Evolutionary conservation across 129 eudicot genomes (phyloP).

Genomic region (Deinandra increscens): DNA sequence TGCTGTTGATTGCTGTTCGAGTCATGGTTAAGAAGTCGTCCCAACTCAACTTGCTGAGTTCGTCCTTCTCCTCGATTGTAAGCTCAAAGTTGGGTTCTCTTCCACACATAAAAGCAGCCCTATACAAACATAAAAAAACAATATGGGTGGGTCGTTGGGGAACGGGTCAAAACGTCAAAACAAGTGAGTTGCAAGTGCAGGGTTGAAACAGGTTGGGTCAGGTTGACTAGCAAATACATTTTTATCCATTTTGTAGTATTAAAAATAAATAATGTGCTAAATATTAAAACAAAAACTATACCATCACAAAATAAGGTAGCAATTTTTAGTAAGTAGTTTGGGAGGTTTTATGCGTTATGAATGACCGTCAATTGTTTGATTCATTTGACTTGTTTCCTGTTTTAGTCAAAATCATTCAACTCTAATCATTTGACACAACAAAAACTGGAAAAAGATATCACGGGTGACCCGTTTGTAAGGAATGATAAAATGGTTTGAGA

Average conservation of each 20-base stretch:
- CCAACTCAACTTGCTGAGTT: constrained; percentile 76
- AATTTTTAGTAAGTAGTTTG: no score
- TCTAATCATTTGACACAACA: not conserved
- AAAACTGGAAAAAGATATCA: not conserved
- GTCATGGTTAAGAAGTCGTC: constrained; percentile 77
- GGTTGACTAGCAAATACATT: not conserved
- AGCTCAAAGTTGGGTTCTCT: constrained; percentile 91
- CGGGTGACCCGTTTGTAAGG: not conserved
- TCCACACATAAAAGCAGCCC: constrained; percentile 96
- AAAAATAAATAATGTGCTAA: no score
- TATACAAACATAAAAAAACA: constrained; percentile 27
- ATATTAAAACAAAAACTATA: no score
- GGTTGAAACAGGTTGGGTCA: not conserved
- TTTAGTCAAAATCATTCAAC: not conserved
- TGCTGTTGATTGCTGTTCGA: constrained; percentile 69
- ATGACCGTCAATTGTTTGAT: not conserved
- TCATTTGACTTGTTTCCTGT: not conserved
- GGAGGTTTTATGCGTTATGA: not conserved
- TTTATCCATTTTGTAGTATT: not conserved
- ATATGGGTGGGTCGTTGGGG: not conserved
- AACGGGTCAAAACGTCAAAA: not conserved
- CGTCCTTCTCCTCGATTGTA: constrained; percentile 69
- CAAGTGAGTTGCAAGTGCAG: not conserved
- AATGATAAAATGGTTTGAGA: not conserved
- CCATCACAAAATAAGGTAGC: no score